Evolutionary conservation across 108 stramenopile genomes (phyloP), one percentile per base, ranked within the genome.

Genomic region (Poteriospumella lacustris): DNA sequence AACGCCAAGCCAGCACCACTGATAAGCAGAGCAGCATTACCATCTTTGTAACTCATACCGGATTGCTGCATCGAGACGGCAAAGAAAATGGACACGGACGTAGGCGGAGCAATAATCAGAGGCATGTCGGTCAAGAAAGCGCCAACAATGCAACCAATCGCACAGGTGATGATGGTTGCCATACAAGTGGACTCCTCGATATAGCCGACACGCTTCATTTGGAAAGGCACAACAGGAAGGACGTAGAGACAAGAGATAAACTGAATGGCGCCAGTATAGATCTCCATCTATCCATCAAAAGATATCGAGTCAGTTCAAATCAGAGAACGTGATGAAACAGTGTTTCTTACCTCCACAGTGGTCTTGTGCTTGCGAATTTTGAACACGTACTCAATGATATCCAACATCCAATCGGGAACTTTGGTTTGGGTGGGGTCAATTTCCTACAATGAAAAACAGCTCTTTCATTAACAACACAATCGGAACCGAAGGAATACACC

Each of bases 221-320:
- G 43, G 19, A 12, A 3, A 19, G 70, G 70, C 9, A 73, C 47
- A 9, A 73, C 70, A 34, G 70, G 70, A 39, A 73, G 41, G n/a
- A 73, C 70, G 31, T 73, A 73, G 31, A 73, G 3, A 42, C 70
- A 73, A 52, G 70, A 73, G 28, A 73, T 73, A 42, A 73, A 73
- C 42, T 73, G 70, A 52, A 73, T 73, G 9, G 36, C 70, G 9
- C 70, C 70, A 29, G 70, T 56, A 42, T 42, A 42, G 5, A 73
- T 3, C 31, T 73, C 70, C 70, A 73, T 39, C 47, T 73, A 64
- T 5, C 28, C 31, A 3, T 34, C 36, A 64, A 3, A 64, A 5
- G 24, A 56, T 19, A 56, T 19, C 24, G 28, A 64, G 3, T 12
- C 31, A 64, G 33, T n/a, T n/a, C 28, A 3, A 24, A 64, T 64